Conservation (phyloP, 1,284 basidiomycete species). For the Sanghuangporus baumii region DNA sequence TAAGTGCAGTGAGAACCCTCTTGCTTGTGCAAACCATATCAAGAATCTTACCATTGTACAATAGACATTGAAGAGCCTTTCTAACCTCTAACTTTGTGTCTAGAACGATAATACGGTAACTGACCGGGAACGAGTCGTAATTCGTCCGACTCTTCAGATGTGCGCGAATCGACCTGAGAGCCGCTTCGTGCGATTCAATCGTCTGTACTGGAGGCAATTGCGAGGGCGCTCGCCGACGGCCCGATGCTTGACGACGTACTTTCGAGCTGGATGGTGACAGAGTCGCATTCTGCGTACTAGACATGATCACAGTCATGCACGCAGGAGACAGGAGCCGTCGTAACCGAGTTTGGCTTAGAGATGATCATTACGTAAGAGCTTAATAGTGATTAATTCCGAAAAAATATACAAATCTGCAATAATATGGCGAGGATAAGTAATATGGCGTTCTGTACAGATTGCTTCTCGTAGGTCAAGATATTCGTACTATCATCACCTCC, state of each 20-base stretch:
- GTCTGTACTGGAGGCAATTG: constrained; percentile 50
- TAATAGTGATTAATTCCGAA: neutral
- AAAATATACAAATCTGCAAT: neutral
- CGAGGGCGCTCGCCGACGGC: constrained; percentile 49
- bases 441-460: constrained; percentile 3
- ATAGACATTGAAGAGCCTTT: constrained; percentile 85
- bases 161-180: constrained; percentile 71
- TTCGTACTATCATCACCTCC: constrained; percentile 3
- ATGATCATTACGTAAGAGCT: neutral
- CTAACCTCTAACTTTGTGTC: constrained; percentile 94
- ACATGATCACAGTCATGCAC: neutral
- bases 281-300: constrained; percentile 28
- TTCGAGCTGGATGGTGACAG: constrained; percentile 30
- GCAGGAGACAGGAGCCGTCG: neutral
- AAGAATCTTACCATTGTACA: constrained; percentile 68
- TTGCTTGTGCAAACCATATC: constrained; percentile 17
- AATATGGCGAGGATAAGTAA: neutral
- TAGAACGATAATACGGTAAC: constrained; percentile 93
- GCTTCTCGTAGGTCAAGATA: neutral
- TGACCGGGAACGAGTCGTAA: constrained; percentile 96
- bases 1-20: neutral
- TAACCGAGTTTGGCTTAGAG: neutral
- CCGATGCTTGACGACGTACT: constrained; percentile 37
- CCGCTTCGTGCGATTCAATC: constrained; percentile 66
- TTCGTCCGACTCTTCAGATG: constrained; percentile 83